Percentiles rank a stretch among this genome's conserved stretches.
Evolutionary conservation across 371 early-diverging fungal species (phyloP).

Genomic region (Syncephalis plumigaleata): DNA sequence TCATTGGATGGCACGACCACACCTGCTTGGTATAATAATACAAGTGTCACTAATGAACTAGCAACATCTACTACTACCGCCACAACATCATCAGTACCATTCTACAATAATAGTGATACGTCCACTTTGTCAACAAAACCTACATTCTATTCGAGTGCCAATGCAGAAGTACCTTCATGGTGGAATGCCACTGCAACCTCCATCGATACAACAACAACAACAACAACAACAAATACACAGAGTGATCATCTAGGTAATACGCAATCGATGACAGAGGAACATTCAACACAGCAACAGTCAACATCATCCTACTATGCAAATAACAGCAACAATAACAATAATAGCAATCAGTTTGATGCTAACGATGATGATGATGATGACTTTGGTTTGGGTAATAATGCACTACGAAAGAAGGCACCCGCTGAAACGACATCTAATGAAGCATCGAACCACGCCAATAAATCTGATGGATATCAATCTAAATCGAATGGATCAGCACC

Average conservation of each 20-base stretch:
- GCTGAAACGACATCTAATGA: conserved; percentile 3
- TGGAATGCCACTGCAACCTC: background rate
- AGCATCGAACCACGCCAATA: conserved; percentile 4
- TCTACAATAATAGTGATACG: too few species aligned
- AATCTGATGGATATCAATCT: too few species aligned
- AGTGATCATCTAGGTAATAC: background rate
- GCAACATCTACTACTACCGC: too few species aligned
- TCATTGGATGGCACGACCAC: background rate
- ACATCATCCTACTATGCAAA: background rate
- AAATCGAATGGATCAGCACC: too few species aligned
- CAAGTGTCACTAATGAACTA: too few species aligned
- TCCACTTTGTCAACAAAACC: too few species aligned
- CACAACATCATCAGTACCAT: too few species aligned
- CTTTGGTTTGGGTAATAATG: conserved; percentile 32
- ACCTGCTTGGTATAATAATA: conserved; percentile 2
- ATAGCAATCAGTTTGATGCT: background rate
- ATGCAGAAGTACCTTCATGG: too few species aligned
- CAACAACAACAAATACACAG: background rate
- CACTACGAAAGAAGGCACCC: conserved; percentile 7
- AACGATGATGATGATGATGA: conserved; percentile 21
- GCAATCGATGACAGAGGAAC: background rate
- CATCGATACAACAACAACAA: background rate
- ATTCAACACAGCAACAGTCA: background rate
- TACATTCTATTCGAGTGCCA: too few species aligned
- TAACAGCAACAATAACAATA: background rate